phyloP scores from a whole-genome alignment of 1,139 yeast genomes.

The Debaryomycetaceae sp. region DNA sequence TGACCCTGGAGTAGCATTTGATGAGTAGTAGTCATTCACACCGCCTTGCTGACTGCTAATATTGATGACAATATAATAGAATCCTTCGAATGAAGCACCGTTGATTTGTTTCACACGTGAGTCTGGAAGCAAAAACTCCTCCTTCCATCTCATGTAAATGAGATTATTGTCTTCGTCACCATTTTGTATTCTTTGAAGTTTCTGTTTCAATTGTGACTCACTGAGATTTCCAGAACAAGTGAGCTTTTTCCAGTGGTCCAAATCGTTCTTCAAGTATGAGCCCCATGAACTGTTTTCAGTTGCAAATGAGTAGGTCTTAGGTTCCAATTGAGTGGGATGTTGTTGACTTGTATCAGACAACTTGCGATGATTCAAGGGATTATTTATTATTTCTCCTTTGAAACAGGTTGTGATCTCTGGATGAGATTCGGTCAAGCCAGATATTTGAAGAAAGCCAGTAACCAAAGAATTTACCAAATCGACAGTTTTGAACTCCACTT shows the following conservation, averaged over 20 bases:
- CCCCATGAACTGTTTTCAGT: constrained; percentile 54
- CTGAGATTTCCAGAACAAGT: constrained; percentile 35
- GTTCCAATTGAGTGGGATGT: constrained; percentile 10
- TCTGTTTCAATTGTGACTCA: constrained; percentile 23
- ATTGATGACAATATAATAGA: constrained; percentile 81
- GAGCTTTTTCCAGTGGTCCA: constrained; percentile 84
- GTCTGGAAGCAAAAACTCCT: constrained; percentile 80
- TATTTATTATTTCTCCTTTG: constrained; percentile 78
- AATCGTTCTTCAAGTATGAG: constrained; percentile 62
- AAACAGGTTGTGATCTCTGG: constrained; percentile 84
- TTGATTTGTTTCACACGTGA: constrained; percentile 60
- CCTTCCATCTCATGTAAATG: constrained; percentile 94
- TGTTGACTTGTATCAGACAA: constrained; percentile 15
- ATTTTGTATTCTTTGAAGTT: constrained; percentile 27
- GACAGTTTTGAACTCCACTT: constrained; percentile 68
- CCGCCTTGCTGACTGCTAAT: constrained; percentile 43
- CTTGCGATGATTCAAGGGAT: constrained; percentile 34
- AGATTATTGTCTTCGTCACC: constrained; percentile 33
- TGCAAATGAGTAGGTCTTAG: constrained; percentile 31
- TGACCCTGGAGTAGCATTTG: constrained; percentile 42
- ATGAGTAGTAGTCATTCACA: constrained; percentile 1
- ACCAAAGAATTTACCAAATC: constrained; percentile 59
- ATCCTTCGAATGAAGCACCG: constrained; percentile 92
- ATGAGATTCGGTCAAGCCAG: constrained; percentile 72
- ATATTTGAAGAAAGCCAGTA: constrained; percentile 76